Conservation (phyloP, 2,329 filamentous ascomycete species). For the Sarocladium brachiariae region DNA sequence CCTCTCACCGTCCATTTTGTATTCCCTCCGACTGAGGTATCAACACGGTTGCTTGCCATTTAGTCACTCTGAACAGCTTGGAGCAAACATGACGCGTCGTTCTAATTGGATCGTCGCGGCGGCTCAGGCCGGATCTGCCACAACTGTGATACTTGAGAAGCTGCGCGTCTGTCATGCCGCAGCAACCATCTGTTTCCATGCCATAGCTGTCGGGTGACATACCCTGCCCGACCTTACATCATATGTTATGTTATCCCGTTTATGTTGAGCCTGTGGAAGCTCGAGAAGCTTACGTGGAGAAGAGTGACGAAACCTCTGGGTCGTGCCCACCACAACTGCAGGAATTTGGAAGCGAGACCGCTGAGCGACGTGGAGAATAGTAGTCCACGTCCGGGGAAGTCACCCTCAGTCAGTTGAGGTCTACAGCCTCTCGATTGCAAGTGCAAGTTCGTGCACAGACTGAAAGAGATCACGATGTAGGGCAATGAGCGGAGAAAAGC, state of each 20-base stretch:
- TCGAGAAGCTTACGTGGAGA: slow-evolving; percentile 5
- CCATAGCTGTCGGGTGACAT: too few relatives aligned
- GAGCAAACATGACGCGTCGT: too few relatives aligned
- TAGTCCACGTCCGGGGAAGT: slow-evolving; percentile 1
- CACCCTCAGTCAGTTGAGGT: not conserved
- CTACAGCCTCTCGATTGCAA: not conserved
- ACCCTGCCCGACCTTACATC: not conserved
- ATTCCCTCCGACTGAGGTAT: too few relatives aligned
- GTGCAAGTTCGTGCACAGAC: not conserved
- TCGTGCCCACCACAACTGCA: not conserved
- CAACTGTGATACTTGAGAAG: too few relatives aligned
- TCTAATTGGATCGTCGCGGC: too few relatives aligned
- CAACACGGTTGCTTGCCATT: too few relatives aligned
- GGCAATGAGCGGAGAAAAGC: not conserved
- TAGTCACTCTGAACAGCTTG: too few relatives aligned
- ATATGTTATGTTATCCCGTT: not conserved
- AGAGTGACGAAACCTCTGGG: not conserved
- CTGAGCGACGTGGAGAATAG: slow-evolving; percentile 3
- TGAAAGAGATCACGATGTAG: slow-evolving; percentile 2
- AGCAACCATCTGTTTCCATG: too few relatives aligned
- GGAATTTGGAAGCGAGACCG: not conserved
- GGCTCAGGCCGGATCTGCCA: too few relatives aligned
- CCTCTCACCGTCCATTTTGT: too few relatives aligned
- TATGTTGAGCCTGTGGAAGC: not conserved
- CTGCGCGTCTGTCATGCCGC: too few relatives aligned